These are phyloP conservation scores for Trypanosoma avium DNA, from an alignment of 208 protist species.

Conservation along the genomic window DNA sequence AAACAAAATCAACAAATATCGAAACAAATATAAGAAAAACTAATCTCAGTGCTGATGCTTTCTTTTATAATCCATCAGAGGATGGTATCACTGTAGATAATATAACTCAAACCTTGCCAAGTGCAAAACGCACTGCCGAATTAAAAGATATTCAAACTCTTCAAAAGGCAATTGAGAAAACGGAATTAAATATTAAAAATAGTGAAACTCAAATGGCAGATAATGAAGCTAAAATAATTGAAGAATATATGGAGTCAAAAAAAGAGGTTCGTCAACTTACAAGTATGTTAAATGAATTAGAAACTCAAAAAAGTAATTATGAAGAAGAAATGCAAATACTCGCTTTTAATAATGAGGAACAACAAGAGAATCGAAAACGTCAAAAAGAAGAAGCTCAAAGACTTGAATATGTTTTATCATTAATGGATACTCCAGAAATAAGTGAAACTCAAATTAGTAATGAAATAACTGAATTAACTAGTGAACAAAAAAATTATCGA, in stretches of 20 bases:
- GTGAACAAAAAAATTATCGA: background rate
- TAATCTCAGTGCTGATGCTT: background rate
- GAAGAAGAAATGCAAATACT: background rate
- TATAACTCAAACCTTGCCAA: background rate
- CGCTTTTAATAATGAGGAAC: background rate
- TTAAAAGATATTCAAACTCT: background rate
- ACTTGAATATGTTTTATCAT: background rate
- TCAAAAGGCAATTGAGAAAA: background rate
- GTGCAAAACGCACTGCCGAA: no score
- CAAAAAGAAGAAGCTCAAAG: background rate
- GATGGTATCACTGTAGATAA: background rate
- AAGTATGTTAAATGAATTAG: background rate
- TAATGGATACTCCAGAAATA: background rate
- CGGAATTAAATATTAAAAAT: background rate
- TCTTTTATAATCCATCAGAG: conserved; percentile 3
- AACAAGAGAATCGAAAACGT: background rate
- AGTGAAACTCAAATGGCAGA: background rate
- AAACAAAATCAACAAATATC: background rate
- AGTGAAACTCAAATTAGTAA: background rate
- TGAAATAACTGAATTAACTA: background rate
- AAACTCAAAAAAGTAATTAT: background rate
- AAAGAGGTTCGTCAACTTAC: background rate
- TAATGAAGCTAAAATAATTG: background rate
- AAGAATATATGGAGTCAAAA: background rate
- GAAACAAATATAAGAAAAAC: background rate